phyloP scores from a whole-genome alignment of 192 early-diverging fungal species.

The Chytriomyces sp. region DNA sequence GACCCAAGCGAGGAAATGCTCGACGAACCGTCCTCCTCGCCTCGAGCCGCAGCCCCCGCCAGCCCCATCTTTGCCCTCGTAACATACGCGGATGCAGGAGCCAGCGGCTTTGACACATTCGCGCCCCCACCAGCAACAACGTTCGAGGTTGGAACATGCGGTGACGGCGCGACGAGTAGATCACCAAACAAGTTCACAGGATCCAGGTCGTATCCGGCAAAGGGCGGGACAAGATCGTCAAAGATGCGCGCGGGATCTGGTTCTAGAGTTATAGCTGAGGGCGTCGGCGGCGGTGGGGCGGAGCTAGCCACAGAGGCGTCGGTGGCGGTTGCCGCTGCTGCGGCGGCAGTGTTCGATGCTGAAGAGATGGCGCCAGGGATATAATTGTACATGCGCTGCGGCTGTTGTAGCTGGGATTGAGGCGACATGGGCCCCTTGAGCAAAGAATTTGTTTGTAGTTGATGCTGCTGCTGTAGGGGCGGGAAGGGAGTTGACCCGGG shows the following conservation, averaged over 20 bases:
- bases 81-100: neutral
- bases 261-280: neutral
- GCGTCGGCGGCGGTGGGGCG: neutral
- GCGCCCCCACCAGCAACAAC: neutral
- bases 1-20: conserved; percentile 41
- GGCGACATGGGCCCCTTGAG: neutral
- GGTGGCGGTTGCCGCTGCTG: no score
- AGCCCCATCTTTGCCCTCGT: no score
- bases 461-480: no score
- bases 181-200: conserved; percentile 12
- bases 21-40: conserved; percentile 25
- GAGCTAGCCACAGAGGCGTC: no score
- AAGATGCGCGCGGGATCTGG: conserved; percentile 1
- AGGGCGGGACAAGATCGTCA: conserved; percentile 31
- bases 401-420: neutral
- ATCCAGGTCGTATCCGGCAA: conserved; percentile 25
- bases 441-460: no score
- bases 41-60: no score
- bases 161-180: neutral
- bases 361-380: neutral
- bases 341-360: no score
- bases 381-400: neutral
- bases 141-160: neutral
- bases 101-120: neutral
- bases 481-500: conserved; percentile 6